Percentiles rank a stretch among this genome's conserved stretches.
These are phyloP conservation scores for Cetraspora pellucida DNA, from an alignment of 192 early-diverging fungal genomes.

Conservation along the genomic window DNA sequence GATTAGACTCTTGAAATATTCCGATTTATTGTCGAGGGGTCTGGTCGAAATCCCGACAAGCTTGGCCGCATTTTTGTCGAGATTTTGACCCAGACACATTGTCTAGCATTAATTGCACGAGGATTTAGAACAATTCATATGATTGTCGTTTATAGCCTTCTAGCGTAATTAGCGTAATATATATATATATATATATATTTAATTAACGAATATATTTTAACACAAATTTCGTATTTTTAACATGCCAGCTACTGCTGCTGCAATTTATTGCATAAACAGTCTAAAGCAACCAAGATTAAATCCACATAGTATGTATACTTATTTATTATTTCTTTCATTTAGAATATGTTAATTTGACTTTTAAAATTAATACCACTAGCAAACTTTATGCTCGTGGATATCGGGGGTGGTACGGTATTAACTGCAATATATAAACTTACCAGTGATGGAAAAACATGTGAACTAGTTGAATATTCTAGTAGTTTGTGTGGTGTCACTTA, in stretches of 20 bases:
- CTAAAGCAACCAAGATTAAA: background rate
- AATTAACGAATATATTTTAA: no score
- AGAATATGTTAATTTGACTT: background rate
- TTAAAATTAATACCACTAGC: background rate
- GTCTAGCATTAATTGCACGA: no score
- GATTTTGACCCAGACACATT: no score
- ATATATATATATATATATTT: no score
- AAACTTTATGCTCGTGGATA: conserved; percentile 45
- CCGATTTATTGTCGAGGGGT: no score
- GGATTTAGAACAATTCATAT: no score
- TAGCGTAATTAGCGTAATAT: no score
- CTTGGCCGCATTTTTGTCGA: no score
- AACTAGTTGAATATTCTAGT: conserved; percentile 51
- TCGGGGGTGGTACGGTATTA: conserved; percentile 48
- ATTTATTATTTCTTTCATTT: background rate
- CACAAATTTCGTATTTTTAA: background rate
- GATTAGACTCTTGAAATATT: no score
- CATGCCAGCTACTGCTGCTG: conserved; percentile 8
- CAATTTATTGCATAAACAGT: background rate
- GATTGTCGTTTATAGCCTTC: no score
- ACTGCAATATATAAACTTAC: conserved; percentile 12
- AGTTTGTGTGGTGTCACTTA: conserved; percentile 51
- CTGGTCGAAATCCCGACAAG: no score
- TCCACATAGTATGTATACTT: background rate
- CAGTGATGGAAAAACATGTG: conserved; percentile 35